Base-by-base conservation (phyloP, 2,329 filamentous ascomycete species). In the Cladophialophora exuberans region DNA sequence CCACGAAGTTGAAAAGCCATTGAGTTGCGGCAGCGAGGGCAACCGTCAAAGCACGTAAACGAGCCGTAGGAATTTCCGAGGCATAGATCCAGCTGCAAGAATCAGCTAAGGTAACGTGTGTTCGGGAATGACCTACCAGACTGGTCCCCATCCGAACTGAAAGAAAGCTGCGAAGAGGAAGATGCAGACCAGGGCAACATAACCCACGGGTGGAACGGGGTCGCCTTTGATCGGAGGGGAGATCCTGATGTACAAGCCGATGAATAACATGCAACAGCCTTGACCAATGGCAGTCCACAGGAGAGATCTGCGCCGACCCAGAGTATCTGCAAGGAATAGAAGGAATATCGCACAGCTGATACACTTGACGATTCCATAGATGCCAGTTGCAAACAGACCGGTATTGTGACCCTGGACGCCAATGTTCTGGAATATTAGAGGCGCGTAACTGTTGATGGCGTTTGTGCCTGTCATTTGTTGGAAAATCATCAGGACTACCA, bases 1-100 rank as follows among this genome's bases (percentile, higher is more conserved):
- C 83, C 7, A 88, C 81, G 57, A 89, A 88, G 67, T 89, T 89
- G 70, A 89, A 89, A 5, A 89, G 70, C 85, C 86, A 88, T 65
- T 89, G 85, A 0, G 83, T 87, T 1, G 83, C 84, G 1, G 86
- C 85, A 0, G 80, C 86, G 39, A 89, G 75, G 1, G 85, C 80
- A 5, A 89, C 86, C 64, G 88, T 89, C 62, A 86, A 72, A 17
- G 83, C 83, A 44, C 87, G 76, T 6, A 89, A 75, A 30, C 86
- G 77, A 0, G 84, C 83, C 6, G 84, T 84, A 0, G 86, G 86
- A 54, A 89, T 89, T 69, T 89, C 86, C 22, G 80, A 81, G 1
- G 87, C 81, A 64, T 88, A 84, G 65, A 88, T 87, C 86, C 86
- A 89, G 72, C 84, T 45, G 28, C 17, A 45, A 18, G 10, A 15